A percentile compares a stretch with the other conserved stretches of the same genome.
Evolutionary conservation across 805 yeast genomes (phyloP).

Genomic region (Jamesozyma spencerorum): DNA sequence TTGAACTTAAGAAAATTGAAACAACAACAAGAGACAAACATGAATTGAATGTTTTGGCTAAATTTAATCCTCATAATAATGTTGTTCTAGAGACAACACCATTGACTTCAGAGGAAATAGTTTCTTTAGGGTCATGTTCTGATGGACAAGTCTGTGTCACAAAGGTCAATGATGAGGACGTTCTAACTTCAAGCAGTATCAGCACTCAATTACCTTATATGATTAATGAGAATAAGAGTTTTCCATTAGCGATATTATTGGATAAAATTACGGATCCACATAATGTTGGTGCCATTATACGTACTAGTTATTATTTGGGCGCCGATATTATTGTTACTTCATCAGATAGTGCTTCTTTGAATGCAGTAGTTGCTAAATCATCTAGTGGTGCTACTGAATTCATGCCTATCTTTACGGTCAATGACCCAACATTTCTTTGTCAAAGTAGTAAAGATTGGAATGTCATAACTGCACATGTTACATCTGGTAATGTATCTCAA

Average conservation of each 20-base stretch:
- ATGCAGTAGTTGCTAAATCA: slow-evolving; percentile 72
- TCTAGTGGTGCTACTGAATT: slow-evolving; percentile 80
- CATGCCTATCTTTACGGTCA: slow-evolving; percentile 43
- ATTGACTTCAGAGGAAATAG: slow-evolving; percentile 18
- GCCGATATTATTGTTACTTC: slow-evolving; percentile 71
- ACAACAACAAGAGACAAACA: slow-evolving; percentile 28
- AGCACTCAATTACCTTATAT: not conserved
- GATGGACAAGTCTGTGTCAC: slow-evolving; percentile 13
- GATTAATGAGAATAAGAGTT: slow-evolving; percentile 18
- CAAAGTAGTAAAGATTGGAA: slow-evolving; percentile 21
- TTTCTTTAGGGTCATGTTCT: slow-evolving; percentile 25
- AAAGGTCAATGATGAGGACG: slow-evolving; percentile 13
- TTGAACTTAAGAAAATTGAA: slow-evolving; percentile 30
- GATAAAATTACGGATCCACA: slow-evolving; percentile 84
- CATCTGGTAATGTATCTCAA: slow-evolving; percentile 13
- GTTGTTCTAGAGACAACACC: slow-evolving; percentile 57
- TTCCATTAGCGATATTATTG: slow-evolving; percentile 64
- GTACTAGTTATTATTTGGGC: slow-evolving; percentile 76
- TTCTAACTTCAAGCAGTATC: not conserved
- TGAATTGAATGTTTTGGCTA: slow-evolving; percentile 50
- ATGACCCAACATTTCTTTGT: slow-evolving; percentile 55
- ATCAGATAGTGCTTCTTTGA: slow-evolving; percentile 60
- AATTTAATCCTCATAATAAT: slow-evolving; percentile 74
- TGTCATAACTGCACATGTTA: no score
- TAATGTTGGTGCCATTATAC: slow-evolving; percentile 72